Conservation (phyloP, 2,329 filamentous ascomycete species). For the Pleurostoma richardsiae region DNA sequence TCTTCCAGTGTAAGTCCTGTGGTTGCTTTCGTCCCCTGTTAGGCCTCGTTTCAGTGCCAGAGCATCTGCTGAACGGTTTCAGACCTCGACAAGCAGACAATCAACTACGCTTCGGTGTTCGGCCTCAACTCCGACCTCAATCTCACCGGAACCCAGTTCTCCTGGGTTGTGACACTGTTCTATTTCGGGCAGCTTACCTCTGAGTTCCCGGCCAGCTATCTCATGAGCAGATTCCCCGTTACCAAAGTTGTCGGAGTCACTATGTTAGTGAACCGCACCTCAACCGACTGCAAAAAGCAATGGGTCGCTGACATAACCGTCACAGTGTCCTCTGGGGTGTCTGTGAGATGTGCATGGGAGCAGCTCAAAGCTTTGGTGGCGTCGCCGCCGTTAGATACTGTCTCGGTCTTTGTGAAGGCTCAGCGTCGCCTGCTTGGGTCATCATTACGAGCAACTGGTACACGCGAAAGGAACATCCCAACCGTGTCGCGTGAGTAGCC, state of each 20-base stretch:
- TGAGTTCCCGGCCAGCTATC: conserved; percentile 8
- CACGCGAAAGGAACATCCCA: conserved; percentile 19
- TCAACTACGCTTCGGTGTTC: conserved; percentile 7
- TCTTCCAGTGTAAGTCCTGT: neutral
- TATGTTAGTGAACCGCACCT: conserved; percentile 2
- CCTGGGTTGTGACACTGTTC: conserved; percentile 9
- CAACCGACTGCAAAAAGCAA: no score
- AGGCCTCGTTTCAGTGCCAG: no score
- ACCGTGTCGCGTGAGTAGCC: conserved; percentile 14
- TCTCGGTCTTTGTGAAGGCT: conserved; percentile 22
- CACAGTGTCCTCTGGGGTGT: conserved; percentile 19
- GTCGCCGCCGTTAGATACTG: conserved; percentile 19
- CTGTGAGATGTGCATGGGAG: conserved; percentile 17
- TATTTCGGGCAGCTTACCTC: conserved; percentile 10
- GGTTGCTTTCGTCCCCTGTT: no score
- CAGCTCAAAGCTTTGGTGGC: conserved; percentile 12
- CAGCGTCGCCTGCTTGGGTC: conserved; percentile 24
- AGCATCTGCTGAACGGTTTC: no score
- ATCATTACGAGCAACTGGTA: conserved; percentile 25
- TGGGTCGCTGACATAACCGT: no score
- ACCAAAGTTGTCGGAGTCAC: conserved; percentile 33
- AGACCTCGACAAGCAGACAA: conserved; percentile 4
- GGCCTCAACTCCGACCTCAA: conserved; percentile 6
- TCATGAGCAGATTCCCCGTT: conserved; percentile 25
- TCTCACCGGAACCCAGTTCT: conserved; percentile 6